phyloP scores from a whole-genome alignment of 83 land plant species.

The Picea abies region DNA sequence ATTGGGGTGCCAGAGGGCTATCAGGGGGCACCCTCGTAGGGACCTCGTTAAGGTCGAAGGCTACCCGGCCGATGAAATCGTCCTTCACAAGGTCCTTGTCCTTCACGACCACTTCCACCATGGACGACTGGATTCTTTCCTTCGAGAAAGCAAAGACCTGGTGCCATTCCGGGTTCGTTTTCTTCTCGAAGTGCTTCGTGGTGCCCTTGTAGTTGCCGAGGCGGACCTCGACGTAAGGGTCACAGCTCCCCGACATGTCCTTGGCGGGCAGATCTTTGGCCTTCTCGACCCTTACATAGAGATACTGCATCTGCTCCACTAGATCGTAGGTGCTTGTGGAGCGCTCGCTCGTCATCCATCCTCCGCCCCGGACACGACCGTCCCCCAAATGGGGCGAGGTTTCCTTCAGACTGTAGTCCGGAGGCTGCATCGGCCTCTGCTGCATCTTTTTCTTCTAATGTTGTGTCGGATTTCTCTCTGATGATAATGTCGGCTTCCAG shows the following conservation, averaged over 20 bases:
- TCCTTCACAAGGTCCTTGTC: constrained; percentile 72
- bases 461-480: too few species aligned
- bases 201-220: constrained; percentile 66
- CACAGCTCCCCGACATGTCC: constrained; percentile 49
- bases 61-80: constrained; percentile 70
- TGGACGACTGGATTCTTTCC: constrained; percentile 56
- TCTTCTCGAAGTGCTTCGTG: constrained; percentile 48
- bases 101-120: constrained; percentile 57
- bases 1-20: constrained; percentile 83
- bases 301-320: constrained; percentile 76
- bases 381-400: too few species aligned
- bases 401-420: too few species aligned
- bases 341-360: too few species aligned
- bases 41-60: constrained; percentile 65
- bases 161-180: constrained; percentile 76
- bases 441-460: too few species aligned
- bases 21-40: constrained; percentile 86
- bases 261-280: constrained; percentile 56
- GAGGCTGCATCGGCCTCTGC: too few species aligned
- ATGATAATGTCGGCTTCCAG: too few species aligned
- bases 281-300: constrained; percentile 73
- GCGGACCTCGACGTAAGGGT: constrained; percentile 71
- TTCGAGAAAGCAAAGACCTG: constrained; percentile 66
- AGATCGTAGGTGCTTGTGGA: constrained; percentile 32
- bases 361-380: too few species aligned